A percentile compares a stretch with the other conserved stretches of the same genome.
These are phyloP conservation scores for Pisolithus sp. DNA, from an alignment of 768 basidiomycete genomes.

Conservation along the genomic window DNA sequence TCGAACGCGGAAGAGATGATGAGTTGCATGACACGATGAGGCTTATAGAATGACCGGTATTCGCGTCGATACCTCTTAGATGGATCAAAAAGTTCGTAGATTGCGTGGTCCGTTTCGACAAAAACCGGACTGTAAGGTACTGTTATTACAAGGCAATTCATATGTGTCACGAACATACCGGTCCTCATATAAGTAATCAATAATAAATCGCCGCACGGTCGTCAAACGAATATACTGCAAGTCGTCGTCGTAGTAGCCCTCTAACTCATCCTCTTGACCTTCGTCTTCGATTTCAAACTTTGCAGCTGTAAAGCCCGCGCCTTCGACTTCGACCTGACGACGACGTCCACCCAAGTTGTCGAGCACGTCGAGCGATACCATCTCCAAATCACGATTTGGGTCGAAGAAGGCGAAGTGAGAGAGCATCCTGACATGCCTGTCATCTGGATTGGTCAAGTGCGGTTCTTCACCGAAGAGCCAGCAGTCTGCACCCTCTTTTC, in stretches of 20 bases:
- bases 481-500: constrained; percentile 30
- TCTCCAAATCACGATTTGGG: constrained; percentile 34
- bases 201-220: constrained; percentile 39
- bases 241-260: constrained; percentile 25
- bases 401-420: constrained; percentile 60
- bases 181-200: constrained; percentile 44
- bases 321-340: constrained; percentile 40
- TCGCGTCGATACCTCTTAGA: constrained; percentile 35
- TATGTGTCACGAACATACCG: constrained; percentile 38
- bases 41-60: constrained; percentile 45
- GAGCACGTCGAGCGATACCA: constrained; percentile 44
- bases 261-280: constrained; percentile 48
- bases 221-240: constrained; percentile 40
- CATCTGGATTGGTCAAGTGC: constrained; percentile 28
- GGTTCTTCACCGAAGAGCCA: constrained; percentile 38
- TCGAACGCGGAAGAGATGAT: constrained; percentile 28
- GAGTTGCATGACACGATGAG: constrained; percentile 46
- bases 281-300: constrained; percentile 50
- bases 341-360: constrained; percentile 26
- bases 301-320: constrained; percentile 47
- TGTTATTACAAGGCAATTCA: not conserved
- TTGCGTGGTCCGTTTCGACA: constrained; percentile 57
- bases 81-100: constrained; percentile 53
- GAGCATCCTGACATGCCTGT: constrained; percentile 53
- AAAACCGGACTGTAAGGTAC: constrained; percentile 46